Percentiles rank a stretch among this genome's conserved stretches.
These are phyloP conservation scores for Limtongia smithiae DNA, from an alignment of 805 yeast genomes.

Conservation along the genomic window DNA sequence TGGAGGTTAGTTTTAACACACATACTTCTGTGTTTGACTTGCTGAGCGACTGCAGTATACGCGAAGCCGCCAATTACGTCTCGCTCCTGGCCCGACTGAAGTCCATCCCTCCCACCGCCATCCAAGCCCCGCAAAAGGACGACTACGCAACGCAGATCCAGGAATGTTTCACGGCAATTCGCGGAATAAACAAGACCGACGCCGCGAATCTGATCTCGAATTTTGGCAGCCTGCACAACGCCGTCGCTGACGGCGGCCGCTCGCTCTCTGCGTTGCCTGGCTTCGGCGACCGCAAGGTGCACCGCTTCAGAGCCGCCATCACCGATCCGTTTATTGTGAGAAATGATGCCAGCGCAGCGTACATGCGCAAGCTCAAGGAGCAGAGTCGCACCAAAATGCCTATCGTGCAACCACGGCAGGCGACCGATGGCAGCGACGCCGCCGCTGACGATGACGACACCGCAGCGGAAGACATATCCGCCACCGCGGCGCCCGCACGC, in stretches of 20 bases:
- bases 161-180: slow-evolving; percentile 37
- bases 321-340: slow-evolving; percentile 31
- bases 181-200: slow-evolving; percentile 41
- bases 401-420: too few species aligned
- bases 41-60: slow-evolving; percentile 8
- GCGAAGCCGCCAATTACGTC: slow-evolving; percentile 41
- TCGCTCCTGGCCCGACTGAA: slow-evolving; percentile 36
- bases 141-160: slow-evolving; percentile 38
- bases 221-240: slow-evolving; percentile 37
- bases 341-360: slow-evolving; percentile 25
- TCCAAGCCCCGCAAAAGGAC: slow-evolving; percentile 35
- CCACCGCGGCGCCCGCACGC: too few species aligned
- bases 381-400: not conserved
- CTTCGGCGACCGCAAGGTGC: slow-evolving; percentile 38
- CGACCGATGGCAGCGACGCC: too few species aligned
- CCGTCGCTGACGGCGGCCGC: slow-evolving; percentile 32
- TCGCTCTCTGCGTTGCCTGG: slow-evolving; percentile 34
- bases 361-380: not conserved
- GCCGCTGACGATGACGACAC: too few species aligned
- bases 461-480: too few species aligned
- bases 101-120: slow-evolving; percentile 34
- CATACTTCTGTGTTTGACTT: not conserved
- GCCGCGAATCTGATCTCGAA: slow-evolving; percentile 35
- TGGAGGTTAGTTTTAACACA: slow-evolving; percentile 33
- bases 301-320: slow-evolving; percentile 31